Conservation (phyloP, 768 basidiomycete species). For the Rhizopogon roseolus region DNA sequence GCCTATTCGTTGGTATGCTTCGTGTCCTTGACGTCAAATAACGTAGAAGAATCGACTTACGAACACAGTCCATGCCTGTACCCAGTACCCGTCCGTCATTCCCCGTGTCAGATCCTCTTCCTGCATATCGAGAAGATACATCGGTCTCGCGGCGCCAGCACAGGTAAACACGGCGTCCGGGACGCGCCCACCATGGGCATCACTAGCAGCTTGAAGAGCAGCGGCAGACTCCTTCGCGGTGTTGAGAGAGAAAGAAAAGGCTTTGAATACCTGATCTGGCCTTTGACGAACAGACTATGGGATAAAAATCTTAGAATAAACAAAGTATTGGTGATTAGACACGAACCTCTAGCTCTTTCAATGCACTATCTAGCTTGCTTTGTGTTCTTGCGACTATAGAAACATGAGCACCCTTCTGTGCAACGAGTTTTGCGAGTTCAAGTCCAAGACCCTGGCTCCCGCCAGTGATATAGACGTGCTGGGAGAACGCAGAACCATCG, state of each 20-base stretch:
- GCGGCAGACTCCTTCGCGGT: constrained; percentile 46
- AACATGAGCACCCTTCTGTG: constrained; percentile 69
- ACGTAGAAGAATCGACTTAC: constrained; percentile 28
- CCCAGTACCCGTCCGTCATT: constrained; percentile 55
- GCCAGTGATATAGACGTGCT: constrained; percentile 88
- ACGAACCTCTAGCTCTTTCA: constrained; percentile 61
- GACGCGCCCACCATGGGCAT: constrained; percentile 45
- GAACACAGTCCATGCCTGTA: constrained; percentile 37
- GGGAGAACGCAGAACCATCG: background rate
- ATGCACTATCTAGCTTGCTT: constrained; percentile 53
- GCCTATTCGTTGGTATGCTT: constrained; percentile 36
- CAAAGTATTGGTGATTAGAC: background rate
- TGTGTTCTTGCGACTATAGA: constrained; percentile 82
- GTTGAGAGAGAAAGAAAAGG: constrained; percentile 63
- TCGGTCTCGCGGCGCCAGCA: constrained; percentile 69
- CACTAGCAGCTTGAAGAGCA: constrained; percentile 60
- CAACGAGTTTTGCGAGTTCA: constrained; percentile 62
- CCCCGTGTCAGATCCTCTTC: constrained; percentile 53
- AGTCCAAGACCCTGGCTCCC: constrained; percentile 81
- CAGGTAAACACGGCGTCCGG: constrained; percentile 81
- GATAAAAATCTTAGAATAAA: background rate
- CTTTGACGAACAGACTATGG: constrained; percentile 46
- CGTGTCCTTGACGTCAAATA: background rate
- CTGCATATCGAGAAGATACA: constrained; percentile 68
- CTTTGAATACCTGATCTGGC: constrained; percentile 56